A percentile compares a stretch with the other conserved stretches of the same genome.
phyloP scores from a whole-genome alignment of 192 early-diverging fungal species.

The Rhizophlyctis rosea region DNA sequence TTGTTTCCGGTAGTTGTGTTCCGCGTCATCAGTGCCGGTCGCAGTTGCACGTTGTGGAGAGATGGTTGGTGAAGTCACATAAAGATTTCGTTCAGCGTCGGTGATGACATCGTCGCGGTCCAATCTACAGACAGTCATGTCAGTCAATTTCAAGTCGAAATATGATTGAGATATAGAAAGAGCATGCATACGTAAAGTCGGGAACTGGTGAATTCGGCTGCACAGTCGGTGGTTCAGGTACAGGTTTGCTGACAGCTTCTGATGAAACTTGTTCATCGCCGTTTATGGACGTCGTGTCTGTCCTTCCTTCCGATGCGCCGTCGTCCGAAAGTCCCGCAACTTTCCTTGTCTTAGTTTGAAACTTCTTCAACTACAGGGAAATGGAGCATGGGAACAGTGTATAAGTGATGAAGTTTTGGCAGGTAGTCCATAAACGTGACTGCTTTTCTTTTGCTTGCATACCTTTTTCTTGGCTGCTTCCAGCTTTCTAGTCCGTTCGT shows the following conservation, averaged over 20 bases:
- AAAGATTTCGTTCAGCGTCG: too few relatives aligned
- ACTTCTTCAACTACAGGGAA: neutral
- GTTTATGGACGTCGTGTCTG: neutral
- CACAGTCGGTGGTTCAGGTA: neutral
- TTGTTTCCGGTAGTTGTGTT: too few relatives aligned
- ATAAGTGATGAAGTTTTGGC: neutral
- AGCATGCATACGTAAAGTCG: too few relatives aligned
- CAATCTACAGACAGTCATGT: too few relatives aligned
- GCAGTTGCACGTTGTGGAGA: too few relatives aligned
- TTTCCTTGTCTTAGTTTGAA: neutral
- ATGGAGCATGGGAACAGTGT: neutral
- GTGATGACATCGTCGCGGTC: too few relatives aligned
- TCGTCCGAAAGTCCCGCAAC: neutral
- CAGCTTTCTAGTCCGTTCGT: neutral
- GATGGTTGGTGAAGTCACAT: too few relatives aligned
- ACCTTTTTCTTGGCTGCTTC: neutral
- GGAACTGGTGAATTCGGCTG: too few relatives aligned
- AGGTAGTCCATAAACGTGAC: neutral
- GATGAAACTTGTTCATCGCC: neutral
- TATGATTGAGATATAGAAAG: too few relatives aligned
- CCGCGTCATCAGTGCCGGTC: too few relatives aligned
- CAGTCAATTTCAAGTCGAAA: too few relatives aligned
- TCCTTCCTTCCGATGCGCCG: neutral
- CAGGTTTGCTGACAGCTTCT: neutral
- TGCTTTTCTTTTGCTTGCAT: neutral